Conservation (phyloP, 768 basidiomycete species). For the Tulasnella sp. region DNA sequence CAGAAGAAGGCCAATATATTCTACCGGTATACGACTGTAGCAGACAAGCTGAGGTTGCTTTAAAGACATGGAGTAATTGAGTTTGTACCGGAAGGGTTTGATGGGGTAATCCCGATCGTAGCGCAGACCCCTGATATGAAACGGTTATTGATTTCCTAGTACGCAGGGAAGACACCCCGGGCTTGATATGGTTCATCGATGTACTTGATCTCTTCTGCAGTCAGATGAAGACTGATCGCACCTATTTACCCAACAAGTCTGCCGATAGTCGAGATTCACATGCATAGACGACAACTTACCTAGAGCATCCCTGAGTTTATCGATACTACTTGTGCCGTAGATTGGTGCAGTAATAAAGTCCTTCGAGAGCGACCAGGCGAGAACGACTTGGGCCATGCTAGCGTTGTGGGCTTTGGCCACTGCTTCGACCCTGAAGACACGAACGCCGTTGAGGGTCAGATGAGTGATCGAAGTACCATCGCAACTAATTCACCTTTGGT, state of each 20-base stretch:
- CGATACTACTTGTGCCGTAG: neutral
- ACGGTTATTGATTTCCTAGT: no score
- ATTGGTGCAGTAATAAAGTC: constrained; percentile 24
- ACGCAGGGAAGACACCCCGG: constrained; percentile 32
- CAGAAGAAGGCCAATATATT: no score
- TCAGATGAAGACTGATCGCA: constrained; percentile 54
- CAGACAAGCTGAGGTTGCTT: no score
- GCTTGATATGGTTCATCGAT: constrained; percentile 60
- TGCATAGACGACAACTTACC: neutral
- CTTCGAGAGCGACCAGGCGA: constrained; percentile 20
- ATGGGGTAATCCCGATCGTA: no score
- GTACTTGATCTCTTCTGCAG: constrained; percentile 59
- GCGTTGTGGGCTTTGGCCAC: constrained; percentile 40
- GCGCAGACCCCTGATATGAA: no score
- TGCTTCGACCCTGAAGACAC: constrained; percentile 37
- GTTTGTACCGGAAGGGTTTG: no score
- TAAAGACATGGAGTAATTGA: no score
- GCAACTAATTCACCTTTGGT: no score
- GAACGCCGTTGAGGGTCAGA: no score
- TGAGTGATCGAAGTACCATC: neutral
- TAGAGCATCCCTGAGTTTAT: constrained; percentile 11
- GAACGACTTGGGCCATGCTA: constrained; percentile 27
- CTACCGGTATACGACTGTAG: no score
- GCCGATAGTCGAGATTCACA: no score
- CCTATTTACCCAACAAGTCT: constrained; percentile 39